phyloP scores from a whole-genome alignment of 257 asterid species.

The Lantana camara region DNA sequence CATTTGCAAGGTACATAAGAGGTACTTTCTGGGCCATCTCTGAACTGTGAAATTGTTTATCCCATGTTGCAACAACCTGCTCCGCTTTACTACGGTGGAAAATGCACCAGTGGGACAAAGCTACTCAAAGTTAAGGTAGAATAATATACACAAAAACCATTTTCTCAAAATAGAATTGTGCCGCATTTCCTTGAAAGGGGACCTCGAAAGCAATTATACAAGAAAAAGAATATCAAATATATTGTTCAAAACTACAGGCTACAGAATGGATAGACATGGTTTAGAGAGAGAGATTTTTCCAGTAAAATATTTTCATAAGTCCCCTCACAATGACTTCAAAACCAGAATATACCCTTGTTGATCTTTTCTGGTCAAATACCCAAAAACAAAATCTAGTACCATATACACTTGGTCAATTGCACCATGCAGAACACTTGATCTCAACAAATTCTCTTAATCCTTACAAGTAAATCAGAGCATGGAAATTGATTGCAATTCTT shows the following conservation, averaged over 20 bases:
- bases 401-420: conserved; percentile 15
- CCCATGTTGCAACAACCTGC: conserved; percentile 87
- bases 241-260: not conserved
- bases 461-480: conserved; percentile 11
- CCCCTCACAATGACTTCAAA: not conserved
- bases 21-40: conserved; percentile 76
- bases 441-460: not conserved
- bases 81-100: conserved; percentile 93
- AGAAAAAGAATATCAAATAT: not conserved
- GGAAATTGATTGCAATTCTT: not conserved
- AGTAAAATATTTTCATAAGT: not conserved
- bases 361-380: not conserved
- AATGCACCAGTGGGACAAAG: conserved; percentile 96
- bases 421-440: not conserved
- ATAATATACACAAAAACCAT: not conserved
- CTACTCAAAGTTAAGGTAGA: conserved; percentile 58
- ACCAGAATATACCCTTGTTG: not conserved
- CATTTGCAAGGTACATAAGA: conserved; percentile 92
- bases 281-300: not conserved
- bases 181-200: conserved; percentile 11
- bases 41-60: conserved; percentile 69
- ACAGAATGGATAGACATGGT: not conserved
- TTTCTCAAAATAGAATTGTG: not conserved
- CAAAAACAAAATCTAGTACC: not conserved
- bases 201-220: not conserved